Evolutionary conservation across 1,139 yeast genomes (phyloP), one percentile per base, ranked within the genome.

Genomic region (Kurtzmaniella quercitrusa): DNA sequence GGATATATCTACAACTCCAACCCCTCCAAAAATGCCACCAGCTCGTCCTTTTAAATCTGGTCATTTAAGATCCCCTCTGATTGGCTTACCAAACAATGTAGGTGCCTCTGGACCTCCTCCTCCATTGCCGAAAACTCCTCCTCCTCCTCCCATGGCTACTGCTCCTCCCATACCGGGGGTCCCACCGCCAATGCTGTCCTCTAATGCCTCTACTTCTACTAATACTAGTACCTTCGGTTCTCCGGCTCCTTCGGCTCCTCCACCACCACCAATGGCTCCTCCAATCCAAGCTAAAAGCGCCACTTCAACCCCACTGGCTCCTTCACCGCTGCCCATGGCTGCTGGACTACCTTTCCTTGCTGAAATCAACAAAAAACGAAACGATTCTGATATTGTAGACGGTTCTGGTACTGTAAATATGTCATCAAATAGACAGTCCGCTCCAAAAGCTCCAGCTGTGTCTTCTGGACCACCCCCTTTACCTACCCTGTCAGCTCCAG

Each of bases 341-440:
- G 61, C 63, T 10, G 59, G 66, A 0, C 55, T 75, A 12, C 78
- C 81, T 5, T 79, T 80, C 52, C 63, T 80, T 38, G 78, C 82
- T 1, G 78, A 79, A 46, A 79, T 80, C 38, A 77, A 78, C 51
- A 72, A 74, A 39, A 77, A 73, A 49, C 63, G 85, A 54, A 75
- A 75, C 47, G 82, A 78, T 38, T 51, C 73, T 0, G 76, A 74
- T 39, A 86, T 91, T 0, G 76, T 85, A 49, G 94, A 85, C 57
- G 9, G 42, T 37, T 7, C 31, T 25, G 34, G 33, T 31, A 23
- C 10, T 8, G 9, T 8, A 23, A 10, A 10, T 23, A 23, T 10
- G 10, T 44, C 25, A 21, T 15, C 37, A 40, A 15, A 18, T 27
- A 11, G 41, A 36, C 21, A 15, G 3, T 3, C 34, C 23, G 38